Evolutionary conservation across 2,329 filamentous ascomycete species (phyloP).

Genomic region (Cercospora sp.): DNA sequence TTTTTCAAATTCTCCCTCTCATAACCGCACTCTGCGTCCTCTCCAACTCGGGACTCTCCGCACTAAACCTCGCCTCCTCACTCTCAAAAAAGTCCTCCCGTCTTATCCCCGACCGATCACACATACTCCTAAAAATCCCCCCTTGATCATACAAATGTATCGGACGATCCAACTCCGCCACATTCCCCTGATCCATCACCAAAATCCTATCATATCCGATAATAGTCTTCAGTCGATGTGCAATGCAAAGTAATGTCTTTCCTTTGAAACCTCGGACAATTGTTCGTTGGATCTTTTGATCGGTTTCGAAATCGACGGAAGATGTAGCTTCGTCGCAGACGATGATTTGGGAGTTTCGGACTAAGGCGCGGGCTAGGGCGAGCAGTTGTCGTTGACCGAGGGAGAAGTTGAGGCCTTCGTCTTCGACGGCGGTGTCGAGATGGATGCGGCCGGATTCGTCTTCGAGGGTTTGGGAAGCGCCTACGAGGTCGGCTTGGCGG

Average conservation of each 20-base stretch:
- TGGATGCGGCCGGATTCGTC: conserved; percentile 64
- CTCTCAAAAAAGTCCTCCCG: conserved; percentile 49
- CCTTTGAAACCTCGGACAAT: conserved; percentile 83
- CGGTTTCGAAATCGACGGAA: conserved; percentile 92
- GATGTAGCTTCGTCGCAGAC: conserved; percentile 96
- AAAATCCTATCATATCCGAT: conserved; percentile 91
- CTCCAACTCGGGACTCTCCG: conserved; percentile 31
- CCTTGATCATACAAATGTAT: conserved; percentile 68
- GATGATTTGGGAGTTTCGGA: conserved; percentile 85
- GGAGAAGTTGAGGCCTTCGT: conserved; percentile 94
- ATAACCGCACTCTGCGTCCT: conserved; percentile 32
- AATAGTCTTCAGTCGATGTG: conserved; percentile 87
- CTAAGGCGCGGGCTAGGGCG: conserved; percentile 87
- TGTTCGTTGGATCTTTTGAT: conserved; percentile 89
- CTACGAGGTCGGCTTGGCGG: conserved; percentile 72
- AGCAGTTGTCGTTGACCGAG: conserved; percentile 93
- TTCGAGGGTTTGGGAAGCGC: conserved; percentile 49
- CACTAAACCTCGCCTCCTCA: conserved; percentile 32
- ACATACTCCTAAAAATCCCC: conserved; percentile 87
- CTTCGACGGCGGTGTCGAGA: conserved; percentile 82
- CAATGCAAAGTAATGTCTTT: conserved; percentile 87
- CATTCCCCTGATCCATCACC: conserved; percentile 87
- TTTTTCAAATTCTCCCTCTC: background rate
- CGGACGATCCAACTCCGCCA: conserved; percentile 83
- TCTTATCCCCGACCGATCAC: conserved; percentile 77